Base-by-base conservation (phyloP, 495 filamentous ascomycete genomes). In the Penicillium daleae region DNA sequence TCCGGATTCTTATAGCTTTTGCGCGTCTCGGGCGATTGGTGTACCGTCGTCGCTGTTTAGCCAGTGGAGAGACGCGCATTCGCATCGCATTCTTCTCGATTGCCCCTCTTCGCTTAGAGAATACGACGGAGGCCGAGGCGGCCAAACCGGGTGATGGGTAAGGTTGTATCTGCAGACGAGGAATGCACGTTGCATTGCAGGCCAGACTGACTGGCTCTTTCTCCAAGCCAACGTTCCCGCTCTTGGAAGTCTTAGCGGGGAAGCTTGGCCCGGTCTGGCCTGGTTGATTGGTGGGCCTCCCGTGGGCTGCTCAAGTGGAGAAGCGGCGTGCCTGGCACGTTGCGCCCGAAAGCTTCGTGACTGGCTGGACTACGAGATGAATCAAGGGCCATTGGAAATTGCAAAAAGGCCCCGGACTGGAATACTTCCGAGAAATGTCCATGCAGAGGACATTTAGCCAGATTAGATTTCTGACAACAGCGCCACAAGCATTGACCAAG, bases 1-100 rank as follows among this genome's bases (percentile, higher is more conserved):
- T 44, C 53, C 29, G 27, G 53, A 48, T 63, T 67, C 65, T 67
- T 67, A 67, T 67, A 67, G n/a, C 54, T 49, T 7, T 53, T 4
- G 46, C 13, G 46, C 7, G 7, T n/a, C 55, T 29, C 26, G 13
- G 7, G 63, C 19, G 1, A 10, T n/a, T n/a, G n/a, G n/a, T n/a
- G n/a, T n/a, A n/a, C n/a, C n/a, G n/a, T n/a, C n/a, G n/a, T n/a
- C n/a, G n/a, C n/a, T n/a, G n/a, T n/a, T n/a, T n/a, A 52, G 26
- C 42, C 22, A 61, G 35, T 21, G 52, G 51, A 24, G 24, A 40
- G 35, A 15, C 51, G 29, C 50, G 37, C 15, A 56, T 56, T 61
- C 21, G 40, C 29, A 49, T 40, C 27, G 17, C 59, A 31, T 39
- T 40, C 26, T 27, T 26, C 26, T 27, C 12, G 3, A 32, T 24